phyloP scores from a whole-genome alignment of 192 early-diverging fungal species.

The Glomus cerebriforme region DNA sequence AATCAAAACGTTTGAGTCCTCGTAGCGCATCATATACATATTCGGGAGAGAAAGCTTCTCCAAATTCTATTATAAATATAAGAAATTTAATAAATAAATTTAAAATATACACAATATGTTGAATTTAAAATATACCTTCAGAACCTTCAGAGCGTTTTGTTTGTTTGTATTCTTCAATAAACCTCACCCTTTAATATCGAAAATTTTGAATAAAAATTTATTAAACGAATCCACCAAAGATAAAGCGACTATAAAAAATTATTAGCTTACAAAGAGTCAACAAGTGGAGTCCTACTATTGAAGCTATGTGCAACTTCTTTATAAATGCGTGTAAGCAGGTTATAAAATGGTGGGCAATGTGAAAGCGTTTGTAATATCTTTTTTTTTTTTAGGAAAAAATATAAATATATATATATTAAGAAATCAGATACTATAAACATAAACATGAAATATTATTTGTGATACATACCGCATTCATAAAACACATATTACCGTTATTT shows the following conservation, averaged over 20 bases:
- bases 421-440: constrained; percentile 3
- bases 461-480: constrained; percentile 89
- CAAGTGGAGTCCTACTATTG: constrained; percentile 75
- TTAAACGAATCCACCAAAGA: neutral
- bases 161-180: constrained; percentile 60
- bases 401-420: neutral
- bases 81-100: neutral
- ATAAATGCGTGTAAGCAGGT: constrained; percentile 71
- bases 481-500: constrained; percentile 98
- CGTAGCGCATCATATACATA: constrained; percentile 90
- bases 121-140: neutral
- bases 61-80: constrained; percentile 48
- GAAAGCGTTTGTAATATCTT: constrained; percentile 87
- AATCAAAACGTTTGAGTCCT: constrained; percentile 75
- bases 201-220: neutral
- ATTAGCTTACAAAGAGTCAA: constrained; percentile 78
- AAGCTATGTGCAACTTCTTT: constrained; percentile 69
- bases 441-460: neutral
- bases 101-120: neutral
- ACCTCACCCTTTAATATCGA: constrained; percentile 52
- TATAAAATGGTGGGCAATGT: constrained; percentile 92
- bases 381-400: neutral
- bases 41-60: constrained; percentile 87
- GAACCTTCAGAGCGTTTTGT: constrained; percentile 31
- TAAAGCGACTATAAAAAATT: neutral